phyloP scores from a whole-genome alignment of 78 protist species.

The Dictyostelium discoideum region DNA sequence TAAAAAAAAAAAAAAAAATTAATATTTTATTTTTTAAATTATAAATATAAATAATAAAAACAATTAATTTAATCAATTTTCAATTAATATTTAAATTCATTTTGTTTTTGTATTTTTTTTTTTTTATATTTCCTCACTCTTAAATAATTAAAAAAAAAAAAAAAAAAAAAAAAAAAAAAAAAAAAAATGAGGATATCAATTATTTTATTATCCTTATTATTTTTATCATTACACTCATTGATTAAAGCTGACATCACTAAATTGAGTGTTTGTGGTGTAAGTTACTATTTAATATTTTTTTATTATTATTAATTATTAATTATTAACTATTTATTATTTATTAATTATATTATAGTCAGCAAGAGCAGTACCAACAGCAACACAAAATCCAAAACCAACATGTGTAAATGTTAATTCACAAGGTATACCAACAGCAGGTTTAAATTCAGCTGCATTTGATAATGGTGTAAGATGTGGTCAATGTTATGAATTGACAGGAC shows the following conservation, averaged over 20 bases:
- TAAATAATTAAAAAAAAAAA: neutral
- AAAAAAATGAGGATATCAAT: neutral
- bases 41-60: neutral
- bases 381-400: neutral
- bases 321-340: neutral
- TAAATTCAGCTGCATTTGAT: slow-evolving; percentile 12
- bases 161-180: neutral
- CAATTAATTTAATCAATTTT: neutral
- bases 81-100: neutral
- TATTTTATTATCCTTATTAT: neutral
- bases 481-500: slow-evolving; percentile 52
- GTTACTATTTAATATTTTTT: neutral
- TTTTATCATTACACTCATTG: neutral
- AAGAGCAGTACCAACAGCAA: slow-evolving; percentile 14
- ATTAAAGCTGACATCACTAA: neutral
- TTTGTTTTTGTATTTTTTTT: neutral
- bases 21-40: neutral
- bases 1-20: no score
- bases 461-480: slow-evolving; percentile 62
- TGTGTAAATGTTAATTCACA: neutral
- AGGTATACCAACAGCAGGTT: slow-evolving; percentile 1
- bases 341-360: neutral
- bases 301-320: neutral
- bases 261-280: slow-evolving; percentile 46
- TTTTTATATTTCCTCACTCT: neutral